phyloP scores from a whole-genome alignment of 139 green algal genomes.

The Gonium pectorale region DNA sequence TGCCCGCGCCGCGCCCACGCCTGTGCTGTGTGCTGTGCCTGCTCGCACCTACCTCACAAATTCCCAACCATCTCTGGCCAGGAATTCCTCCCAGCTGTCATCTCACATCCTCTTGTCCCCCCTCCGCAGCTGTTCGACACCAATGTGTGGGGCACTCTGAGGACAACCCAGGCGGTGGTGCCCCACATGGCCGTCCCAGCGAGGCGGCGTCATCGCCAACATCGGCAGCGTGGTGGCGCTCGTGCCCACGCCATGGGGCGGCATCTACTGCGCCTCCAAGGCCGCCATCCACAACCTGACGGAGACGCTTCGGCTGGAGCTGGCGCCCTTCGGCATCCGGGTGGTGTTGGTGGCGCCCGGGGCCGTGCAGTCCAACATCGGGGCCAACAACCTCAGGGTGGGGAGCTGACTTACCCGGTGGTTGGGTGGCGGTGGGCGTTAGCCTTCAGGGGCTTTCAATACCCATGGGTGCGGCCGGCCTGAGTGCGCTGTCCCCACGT shows the following conservation, averaged over 20 bases:
- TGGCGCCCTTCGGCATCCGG: conserved; percentile 51
- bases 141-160: conserved; percentile 32
- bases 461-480: too few species aligned
- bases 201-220: conserved; percentile 53
- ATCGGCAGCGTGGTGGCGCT: conserved; percentile 49
- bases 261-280: conserved; percentile 56
- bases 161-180: conserved; percentile 39
- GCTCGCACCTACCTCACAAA: too few species aligned
- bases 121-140: conserved; percentile 44
- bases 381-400: conserved; percentile 34
- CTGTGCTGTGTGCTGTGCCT: too few species aligned
- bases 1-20: too few species aligned
- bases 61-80: too few species aligned
- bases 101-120: too few species aligned
- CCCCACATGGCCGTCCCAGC: conserved; percentile 51
- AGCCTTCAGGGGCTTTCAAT: too few species aligned
- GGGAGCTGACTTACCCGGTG: too few species aligned
- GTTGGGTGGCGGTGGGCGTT: not conserved
- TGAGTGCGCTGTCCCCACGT: too few species aligned
- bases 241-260: conserved; percentile 35
- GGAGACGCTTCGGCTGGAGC: conserved; percentile 52
- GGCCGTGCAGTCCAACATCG: conserved; percentile 44
- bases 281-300: conserved; percentile 58
- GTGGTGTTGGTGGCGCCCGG: conserved; percentile 57
- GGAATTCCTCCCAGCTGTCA: too few species aligned